These are phyloP conservation scores for Artemisia argyi DNA, from an alignment of 129 eudicot species.

Conservation along the genomic window DNA sequence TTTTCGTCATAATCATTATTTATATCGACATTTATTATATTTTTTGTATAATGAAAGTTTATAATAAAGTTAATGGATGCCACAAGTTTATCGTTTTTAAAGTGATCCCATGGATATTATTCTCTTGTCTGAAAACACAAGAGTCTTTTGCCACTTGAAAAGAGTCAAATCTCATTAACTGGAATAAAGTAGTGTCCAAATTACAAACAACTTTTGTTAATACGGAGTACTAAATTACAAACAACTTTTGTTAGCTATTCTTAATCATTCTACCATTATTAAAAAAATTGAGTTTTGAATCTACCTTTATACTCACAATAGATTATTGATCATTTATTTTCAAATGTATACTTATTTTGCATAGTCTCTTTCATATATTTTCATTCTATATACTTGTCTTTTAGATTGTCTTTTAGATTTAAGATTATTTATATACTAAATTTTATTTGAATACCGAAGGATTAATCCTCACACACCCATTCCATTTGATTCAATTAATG, in stretches of 20 bases:
- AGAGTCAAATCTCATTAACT: constrained; percentile 12
- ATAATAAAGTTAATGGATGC: neutral
- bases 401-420: no score
- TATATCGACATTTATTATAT: no score
- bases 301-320: neutral
- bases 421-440: no score
- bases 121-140: neutral
- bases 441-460: no score
- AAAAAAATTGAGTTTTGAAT: neutral
- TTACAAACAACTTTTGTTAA: neutral
- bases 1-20: no score
- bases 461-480: no score
- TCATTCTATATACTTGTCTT: no score
- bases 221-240: neutral
- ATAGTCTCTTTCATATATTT: no score
- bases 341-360: no score
- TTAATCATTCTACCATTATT: neutral
- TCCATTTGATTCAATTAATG: no score
- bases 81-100: neutral
- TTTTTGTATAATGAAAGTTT: no score
- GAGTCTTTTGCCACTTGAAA: constrained; percentile 17
- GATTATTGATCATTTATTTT: no score
- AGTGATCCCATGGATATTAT: neutral
- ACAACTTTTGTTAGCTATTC: neutral
- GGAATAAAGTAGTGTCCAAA: neutral